Base-by-base conservation (phyloP, 202 grass and related monocot genomes). In the Setaria italica region DNA sequence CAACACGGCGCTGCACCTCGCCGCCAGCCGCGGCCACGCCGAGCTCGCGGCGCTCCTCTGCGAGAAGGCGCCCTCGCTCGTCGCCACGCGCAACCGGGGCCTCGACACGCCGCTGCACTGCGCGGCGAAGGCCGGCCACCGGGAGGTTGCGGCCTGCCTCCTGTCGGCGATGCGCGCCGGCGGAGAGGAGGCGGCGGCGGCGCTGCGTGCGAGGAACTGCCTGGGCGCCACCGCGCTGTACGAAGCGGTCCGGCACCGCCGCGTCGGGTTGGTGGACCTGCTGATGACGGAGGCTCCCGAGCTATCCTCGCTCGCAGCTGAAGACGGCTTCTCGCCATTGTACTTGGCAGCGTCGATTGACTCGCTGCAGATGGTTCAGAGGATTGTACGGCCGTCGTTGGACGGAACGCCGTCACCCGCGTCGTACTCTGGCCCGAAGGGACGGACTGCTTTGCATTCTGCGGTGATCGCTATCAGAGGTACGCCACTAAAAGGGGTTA, bases 21-120 rank as follows among this genome's bases (percentile, higher is more conserved):
- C 14, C 3, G 50, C 77, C 11, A 81, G 47, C 72, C 62, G 64
- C 42, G 80, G 55, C 7, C 77, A 90, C 62, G 5, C 17, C 39
- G 20, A 84, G 42, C 56, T 90, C 15, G 47, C 68, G 0, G 5
- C 0, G 2, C 5, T n/a, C 1, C 3, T 93, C 25, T 83, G 65
- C 12, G 4, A 60, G 16, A 14, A 0, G 42, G 21, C 73, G 62
- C 49, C 21, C 0, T 80, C 60, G 72, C 73, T 93, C 3, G 5
- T 85, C 4, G 66, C 17, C 56, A n/a, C 57, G n/a, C 48, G 3
- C 49, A 93, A 93, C 39, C 63, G 2, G 7, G 47, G 33, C 12
- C 62, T 66, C 20, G 80, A 93, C 69, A 90, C 85, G 14, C 85
- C 88, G 7, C 74, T 93, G 21, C 91, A 90, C 54, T 86, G 55